These are phyloP conservation scores for Backusella tarrabulga DNA, from an alignment of 192 early-diverging fungal species.

Conservation along the genomic window DNA sequence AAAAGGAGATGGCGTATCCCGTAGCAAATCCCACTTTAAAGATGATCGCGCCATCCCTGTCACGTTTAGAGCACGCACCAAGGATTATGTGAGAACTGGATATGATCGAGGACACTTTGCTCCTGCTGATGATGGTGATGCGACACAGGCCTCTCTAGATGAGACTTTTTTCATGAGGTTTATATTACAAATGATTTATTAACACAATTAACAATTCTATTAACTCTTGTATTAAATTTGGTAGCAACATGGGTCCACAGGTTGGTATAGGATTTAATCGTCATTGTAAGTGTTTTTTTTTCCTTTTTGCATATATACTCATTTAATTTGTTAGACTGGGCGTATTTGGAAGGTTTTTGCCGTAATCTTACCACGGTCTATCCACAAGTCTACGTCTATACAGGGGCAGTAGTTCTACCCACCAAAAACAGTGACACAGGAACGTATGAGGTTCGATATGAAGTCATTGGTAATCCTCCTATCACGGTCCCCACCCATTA, in stretches of 20 bases:
- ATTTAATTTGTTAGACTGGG: slow-evolving; percentile 41
- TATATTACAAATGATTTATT: too few species aligned
- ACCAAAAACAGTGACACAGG: slow-evolving; percentile 5
- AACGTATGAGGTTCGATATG: slow-evolving; percentile 10
- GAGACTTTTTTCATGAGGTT: slow-evolving; percentile 44
- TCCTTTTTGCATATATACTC: background rate
- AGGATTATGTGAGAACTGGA: slow-evolving; percentile 49
- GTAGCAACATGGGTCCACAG: slow-evolving; percentile 28
- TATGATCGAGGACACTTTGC: slow-evolving; percentile 61
- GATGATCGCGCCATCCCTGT: slow-evolving; percentile 46
- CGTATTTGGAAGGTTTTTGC: slow-evolving; percentile 50
- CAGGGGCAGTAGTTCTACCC: slow-evolving; percentile 55
- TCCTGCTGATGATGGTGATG: slow-evolving; percentile 52
- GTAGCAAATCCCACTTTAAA: slow-evolving; percentile 43
- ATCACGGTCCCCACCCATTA: slow-evolving; percentile 64
- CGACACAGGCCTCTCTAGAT: slow-evolving; percentile 49
- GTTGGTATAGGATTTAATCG: slow-evolving; percentile 52
- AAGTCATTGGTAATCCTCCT: slow-evolving; percentile 32
- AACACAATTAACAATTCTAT: too few species aligned
- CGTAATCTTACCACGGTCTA: slow-evolving; percentile 41
- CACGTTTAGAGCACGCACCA: slow-evolving; percentile 40
- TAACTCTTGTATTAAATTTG: too few species aligned
- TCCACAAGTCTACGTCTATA: slow-evolving; percentile 53
- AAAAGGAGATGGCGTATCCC: slow-evolving; percentile 25
- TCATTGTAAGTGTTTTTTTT: slow-evolving; percentile 27